Percentiles rank a stretch among this genome's conserved stretches.
These are phyloP conservation scores for Pouteria glomerata DNA, from an alignment of 148 eudicot species.

Conservation along the genomic window DNA sequence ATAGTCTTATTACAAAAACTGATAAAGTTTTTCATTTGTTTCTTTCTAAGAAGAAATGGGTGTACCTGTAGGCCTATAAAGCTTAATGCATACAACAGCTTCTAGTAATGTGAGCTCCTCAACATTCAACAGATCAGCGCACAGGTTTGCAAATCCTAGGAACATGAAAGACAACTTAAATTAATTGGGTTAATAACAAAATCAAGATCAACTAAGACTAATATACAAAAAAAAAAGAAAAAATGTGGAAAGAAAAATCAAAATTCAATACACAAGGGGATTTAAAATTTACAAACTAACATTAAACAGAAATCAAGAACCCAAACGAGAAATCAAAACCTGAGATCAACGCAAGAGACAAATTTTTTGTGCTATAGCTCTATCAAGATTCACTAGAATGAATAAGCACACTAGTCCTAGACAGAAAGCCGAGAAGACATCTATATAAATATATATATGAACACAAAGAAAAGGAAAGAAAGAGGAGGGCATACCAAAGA, in stretches of 20 bases:
- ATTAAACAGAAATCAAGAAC: conserved; percentile 6
- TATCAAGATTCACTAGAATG: not conserved
- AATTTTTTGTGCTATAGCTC: not conserved
- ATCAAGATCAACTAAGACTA: not conserved
- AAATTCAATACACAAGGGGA: not conserved
- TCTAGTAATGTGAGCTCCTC: not conserved
- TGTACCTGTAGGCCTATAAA: no score
- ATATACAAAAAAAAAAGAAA: not conserved
- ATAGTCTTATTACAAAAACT: not conserved
- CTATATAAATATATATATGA: not conserved
- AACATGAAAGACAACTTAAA: not conserved
- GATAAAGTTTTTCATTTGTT: not conserved
- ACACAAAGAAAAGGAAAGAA: conserved; percentile 1
- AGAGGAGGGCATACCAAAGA: conserved; percentile 2
- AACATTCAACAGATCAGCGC: not conserved
- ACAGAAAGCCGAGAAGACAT: not conserved
- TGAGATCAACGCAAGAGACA: not conserved
- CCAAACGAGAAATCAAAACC: not conserved
- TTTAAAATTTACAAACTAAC: not conserved
- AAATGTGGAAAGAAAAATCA: not conserved
- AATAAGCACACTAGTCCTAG: not conserved
- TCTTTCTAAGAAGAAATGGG: no score
- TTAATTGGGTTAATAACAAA: not conserved
- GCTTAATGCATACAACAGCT: no score
- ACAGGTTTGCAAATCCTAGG: not conserved